Base-by-base conservation (phyloP, 2,329 filamentous ascomycete genomes). In the Trichophyton schoenleinii region DNA sequence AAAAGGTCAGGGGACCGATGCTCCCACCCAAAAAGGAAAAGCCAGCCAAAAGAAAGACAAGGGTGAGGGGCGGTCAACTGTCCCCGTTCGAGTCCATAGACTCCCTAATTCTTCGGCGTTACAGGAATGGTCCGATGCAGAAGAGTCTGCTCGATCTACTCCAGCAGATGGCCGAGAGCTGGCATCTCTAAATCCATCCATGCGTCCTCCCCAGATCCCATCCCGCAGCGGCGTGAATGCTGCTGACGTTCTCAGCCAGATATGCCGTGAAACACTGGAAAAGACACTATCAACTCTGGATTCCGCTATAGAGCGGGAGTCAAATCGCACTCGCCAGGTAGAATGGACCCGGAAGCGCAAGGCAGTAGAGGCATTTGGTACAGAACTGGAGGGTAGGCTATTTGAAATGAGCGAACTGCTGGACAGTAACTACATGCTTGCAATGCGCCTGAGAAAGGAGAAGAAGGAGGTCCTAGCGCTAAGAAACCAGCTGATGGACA, bases 341-440 rank as follows among this genome's bases (percentile, higher is more conserved):
- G 74, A 76, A 62, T 71, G 75, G 61, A 75, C 72, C 31, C 75
- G 75, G 61, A 77, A 79, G 62, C 71, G 74, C 63, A 78, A 77
- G 60, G 75, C 78, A 3, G 73, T 81, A 0, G 71, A 80, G 42
- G 73, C 74, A 3, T 82, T 79, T 66, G 74, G 75, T 13, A 70
- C 74, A 7, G 77, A 79, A 58, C 69, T 83, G 18, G 75, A 77
- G 18, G 76, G 78, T 31, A 75, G 78, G 22, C 69, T 83, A 2
- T 75, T 81, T 53, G 76, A 79, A 49, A 69, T 82, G 31, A 80
- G 79, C 62, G 78, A 80, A 64, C 75, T 79, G 22, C 74, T 81
- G 2, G 78, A 82, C 62, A 77, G 78, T 60, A 76, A 80, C 53
- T 77, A 75, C 61, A 70, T 74, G 1, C 73, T 80, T 25, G 74